Base-by-base conservation (phyloP, 1,139 yeast species). In the Pichia sp. region DNA sequence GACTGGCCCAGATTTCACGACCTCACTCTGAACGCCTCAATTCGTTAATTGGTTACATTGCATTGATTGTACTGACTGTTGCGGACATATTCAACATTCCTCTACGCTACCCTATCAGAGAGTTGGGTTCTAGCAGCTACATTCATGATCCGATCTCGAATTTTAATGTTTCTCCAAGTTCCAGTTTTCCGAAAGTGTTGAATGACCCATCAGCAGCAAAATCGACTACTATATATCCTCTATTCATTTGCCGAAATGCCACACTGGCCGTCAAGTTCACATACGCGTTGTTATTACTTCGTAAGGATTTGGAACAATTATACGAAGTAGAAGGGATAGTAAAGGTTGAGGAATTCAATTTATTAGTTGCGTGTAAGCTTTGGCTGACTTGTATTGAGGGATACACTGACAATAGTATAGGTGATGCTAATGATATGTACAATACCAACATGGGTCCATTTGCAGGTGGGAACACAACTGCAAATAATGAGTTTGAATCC, bases 231-330 rank as follows among this genome's bases (percentile, higher is more conserved):
- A 46, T 62, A 7, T 75, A 72, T 61, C 85, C 85, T 2, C 63
- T 81, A 48, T 80, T 81, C 74, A 71, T 76, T 33, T 73, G 76
- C 14, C 78, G 78, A 4, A 74, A 77, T 24, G 71, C 75, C 29
- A 73, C 72, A 51, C 73, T 78, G 61, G 60, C 61, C 6, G 43
- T 64, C 8, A 67, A 83, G 31, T 79, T 81, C 56, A 81, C 81
- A 59, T 81, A 79, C 62, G 85, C 77, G 0, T 69, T 79, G 8
- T 72, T 74, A 50, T 66, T 81, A 36, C 65, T 81, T 46, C 73
- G 75, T 57, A 76, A 77, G 58, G 72, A 80, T 62, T 72, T 81
- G 48, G 80, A 79, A 60, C 83, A 80, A 61, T 66, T 81, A 45
- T 68, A 79, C 63, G 75, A 73, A 46, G 55, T 57, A 29, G 67